Evolutionary conservation across 2,329 filamentous ascomycete species (phyloP).

Genomic region (Phoma herbarum): DNA sequence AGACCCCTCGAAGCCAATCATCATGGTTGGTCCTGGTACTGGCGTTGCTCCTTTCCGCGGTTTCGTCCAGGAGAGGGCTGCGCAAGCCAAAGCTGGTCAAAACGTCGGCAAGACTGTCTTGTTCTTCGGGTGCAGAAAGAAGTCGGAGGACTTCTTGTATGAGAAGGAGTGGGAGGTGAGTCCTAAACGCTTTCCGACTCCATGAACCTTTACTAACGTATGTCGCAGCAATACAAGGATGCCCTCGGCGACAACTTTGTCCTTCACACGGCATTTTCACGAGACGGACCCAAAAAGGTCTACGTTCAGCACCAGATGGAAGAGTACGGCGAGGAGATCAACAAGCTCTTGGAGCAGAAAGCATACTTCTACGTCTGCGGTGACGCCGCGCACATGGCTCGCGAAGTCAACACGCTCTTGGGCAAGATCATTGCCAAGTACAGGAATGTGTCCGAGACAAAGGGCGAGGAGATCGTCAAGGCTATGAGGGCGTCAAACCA

Average conservation of each 20-base stretch:
- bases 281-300: slow-evolving; percentile 85
- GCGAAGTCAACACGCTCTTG: slow-evolving; percentile 88
- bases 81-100: slow-evolving; percentile 79
- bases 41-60: slow-evolving; percentile 96
- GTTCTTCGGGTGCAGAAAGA: slow-evolving; percentile 94
- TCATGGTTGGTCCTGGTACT: slow-evolving; percentile 95
- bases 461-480: slow-evolving; percentile 97
- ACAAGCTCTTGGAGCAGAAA: slow-evolving; percentile 83
- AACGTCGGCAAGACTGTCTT: slow-evolving; percentile 86
- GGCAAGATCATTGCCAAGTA: slow-evolving; percentile 86
- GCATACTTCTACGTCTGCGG: slow-evolving; percentile 98
- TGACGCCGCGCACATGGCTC: slow-evolving; percentile 96
- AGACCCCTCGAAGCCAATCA: slow-evolving; percentile 90
- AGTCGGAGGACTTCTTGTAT: slow-evolving; percentile 92
- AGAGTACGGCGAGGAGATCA: slow-evolving; percentile 83
- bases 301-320: slow-evolving; percentile 95
- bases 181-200: slow-evolving; percentile 17
- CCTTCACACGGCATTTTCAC: slow-evolving; percentile 93
- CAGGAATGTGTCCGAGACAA: slow-evolving; percentile 80
- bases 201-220: slow-evolving; percentile 25
- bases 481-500: slow-evolving; percentile 93
- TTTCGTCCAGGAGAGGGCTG: slow-evolving; percentile 92
- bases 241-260: slow-evolving; percentile 88
- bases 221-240: slow-evolving; percentile 77
- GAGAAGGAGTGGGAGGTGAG: slow-evolving; percentile 90